Base-by-base conservation (phyloP, 192 early-diverging fungal species). In the Dissophora globulifera region DNA sequence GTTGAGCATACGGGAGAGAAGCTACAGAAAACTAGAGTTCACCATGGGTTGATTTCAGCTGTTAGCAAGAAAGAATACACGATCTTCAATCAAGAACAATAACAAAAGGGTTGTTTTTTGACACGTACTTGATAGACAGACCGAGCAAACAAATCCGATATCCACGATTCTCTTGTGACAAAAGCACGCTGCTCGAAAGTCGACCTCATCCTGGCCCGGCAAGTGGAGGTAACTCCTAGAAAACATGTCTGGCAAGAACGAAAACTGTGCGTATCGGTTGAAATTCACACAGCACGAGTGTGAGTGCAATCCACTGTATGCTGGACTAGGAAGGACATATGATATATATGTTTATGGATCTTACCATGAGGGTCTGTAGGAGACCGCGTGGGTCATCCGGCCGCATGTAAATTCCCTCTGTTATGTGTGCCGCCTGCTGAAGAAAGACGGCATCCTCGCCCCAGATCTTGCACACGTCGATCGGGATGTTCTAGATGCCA, bases 121-220 rank as follows among this genome's bases (percentile, higher is more conserved):
- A 31, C 27, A 54, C 66, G 20, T 88, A 94, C 93, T 96, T 17
- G 98, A 96, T 27, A 99, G 76, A 67, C 98, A 99, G 13, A 98
- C 96, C 1, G 95, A 96, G 72, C 98, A 99, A n/a, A 99, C 98
- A 81, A 86, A 98, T 0, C 95, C 98, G 63, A 97, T 87, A 67
- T 95, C 93, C 15, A 98, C 89, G 38, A 95, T 90, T 47, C 85
- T 88, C 67, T 94, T 95, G 80, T 99, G 98, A 75, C 98, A 99
- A 55, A 99, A 99, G 70, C 98, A 99, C 0, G 95, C 91, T 8
- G 98, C 93, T 13, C 95, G 78, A 67, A 96, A 99, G 79, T 99
- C 95, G 0, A 98, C 91, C 35, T 92, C 82, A 54, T 91, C 89
- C 49, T 92, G 89, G 20, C 84, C 83, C 0, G 95, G 94, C 20